Evolutionary conservation across 1,284 basidiomycete genomes (phyloP), one percentile per base, ranked within the genome.

Genomic region (Trichosporon faecale): DNA sequence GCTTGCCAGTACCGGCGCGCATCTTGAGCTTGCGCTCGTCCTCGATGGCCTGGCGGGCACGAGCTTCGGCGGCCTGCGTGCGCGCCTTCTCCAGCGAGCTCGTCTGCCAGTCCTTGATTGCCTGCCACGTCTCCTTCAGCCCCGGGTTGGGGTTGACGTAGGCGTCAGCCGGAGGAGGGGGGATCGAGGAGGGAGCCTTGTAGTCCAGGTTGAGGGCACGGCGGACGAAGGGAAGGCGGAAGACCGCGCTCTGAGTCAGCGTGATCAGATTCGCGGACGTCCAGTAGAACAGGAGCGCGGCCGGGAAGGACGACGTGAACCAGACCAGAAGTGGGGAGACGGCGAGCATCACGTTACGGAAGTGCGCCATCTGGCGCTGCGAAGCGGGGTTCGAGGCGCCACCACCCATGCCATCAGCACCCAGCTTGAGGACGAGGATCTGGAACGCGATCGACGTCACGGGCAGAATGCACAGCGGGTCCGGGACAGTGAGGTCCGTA

Each of bases 381-480:
- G 25, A 61, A 8, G 67, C 70, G 9, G 74, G 69, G 64, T 74
- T 74, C 18, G 71, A 66, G 25, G 70, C 69, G 2, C 14, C 14
- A 35, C 85, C 80, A 9, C 86, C 86, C 69, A 87, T 81, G 72
- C 87, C 83, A 75, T 86, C 80, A 73, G 86, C 80, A 73, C 88
- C 87, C 74, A 90, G 83, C 78, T 85, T 83, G 40, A 95, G 87
- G 71, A 95, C 92, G 12, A 88, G 70, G 69, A 95, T 90, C 70
- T 94, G 91, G 14, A 86, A 85, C 46, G 85, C 85, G 69, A 89
- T 87, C 73, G 86, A 88, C 31, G 87, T 83, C 35, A 91, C 79
- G 0, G 96, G 95, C 49, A 98, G 84, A 23, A 91, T 85, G 76
- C 88, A 92, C 69, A 88, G 90, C 4, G 95, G 94, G 80, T 95